Percentiles rank a stretch among this genome's conserved stretches.
Conservation (phyloP, 495 filamentous ascomycete genomes). For the Apodospora peruviana region DNA sequence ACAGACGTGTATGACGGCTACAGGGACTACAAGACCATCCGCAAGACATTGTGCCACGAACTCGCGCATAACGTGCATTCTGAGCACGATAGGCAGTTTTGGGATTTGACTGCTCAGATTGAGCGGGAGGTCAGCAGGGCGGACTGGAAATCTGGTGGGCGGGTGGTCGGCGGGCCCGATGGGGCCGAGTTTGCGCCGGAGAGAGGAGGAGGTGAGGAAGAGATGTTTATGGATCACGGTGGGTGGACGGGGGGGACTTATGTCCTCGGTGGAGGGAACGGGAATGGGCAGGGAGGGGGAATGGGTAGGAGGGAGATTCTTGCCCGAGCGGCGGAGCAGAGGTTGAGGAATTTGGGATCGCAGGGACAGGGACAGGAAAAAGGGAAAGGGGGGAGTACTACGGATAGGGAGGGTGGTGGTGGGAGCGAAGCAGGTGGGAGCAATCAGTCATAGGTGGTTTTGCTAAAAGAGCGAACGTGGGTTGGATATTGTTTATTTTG, state of each 20-base stretch:
- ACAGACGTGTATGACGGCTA: slow-evolving; percentile 96
- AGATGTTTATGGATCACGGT: slow-evolving; percentile 64
- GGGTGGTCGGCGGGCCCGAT: slow-evolving; percentile 57
- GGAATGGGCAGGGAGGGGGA: slow-evolving; percentile 16
- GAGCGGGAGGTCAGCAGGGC: slow-evolving; percentile 76
- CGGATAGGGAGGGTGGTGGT: not conserved
- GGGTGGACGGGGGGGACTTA: slow-evolving; percentile 88
- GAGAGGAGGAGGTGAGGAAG: slow-evolving; percentile 33
- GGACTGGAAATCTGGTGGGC: slow-evolving; percentile 70
- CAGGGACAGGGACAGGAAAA: not conserved
- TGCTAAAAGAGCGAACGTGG: too few species aligned
- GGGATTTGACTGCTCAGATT: slow-evolving; percentile 78
- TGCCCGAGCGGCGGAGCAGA: slow-evolving; percentile 69
- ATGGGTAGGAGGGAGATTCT: slow-evolving; percentile 61
- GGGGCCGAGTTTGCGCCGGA: slow-evolving; percentile 59
- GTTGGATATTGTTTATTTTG: too few species aligned
- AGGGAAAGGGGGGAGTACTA: not conserved
- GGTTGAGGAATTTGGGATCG: slow-evolving; percentile 18
- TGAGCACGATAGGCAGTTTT: slow-evolving; percentile 81
- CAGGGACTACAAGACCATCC: slow-evolving; percentile 80
- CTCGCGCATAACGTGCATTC: slow-evolving; percentile 85
- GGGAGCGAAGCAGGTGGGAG: slow-evolving; percentile 3
- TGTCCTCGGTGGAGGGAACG: slow-evolving; percentile 57
- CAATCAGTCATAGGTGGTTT: not conserved
- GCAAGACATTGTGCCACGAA: slow-evolving; percentile 92